Evolutionary conservation across 441 rosid genomes (phyloP), one percentile per base, ranked within the genome.

Genomic region (Jatropha podagrica): DNA sequence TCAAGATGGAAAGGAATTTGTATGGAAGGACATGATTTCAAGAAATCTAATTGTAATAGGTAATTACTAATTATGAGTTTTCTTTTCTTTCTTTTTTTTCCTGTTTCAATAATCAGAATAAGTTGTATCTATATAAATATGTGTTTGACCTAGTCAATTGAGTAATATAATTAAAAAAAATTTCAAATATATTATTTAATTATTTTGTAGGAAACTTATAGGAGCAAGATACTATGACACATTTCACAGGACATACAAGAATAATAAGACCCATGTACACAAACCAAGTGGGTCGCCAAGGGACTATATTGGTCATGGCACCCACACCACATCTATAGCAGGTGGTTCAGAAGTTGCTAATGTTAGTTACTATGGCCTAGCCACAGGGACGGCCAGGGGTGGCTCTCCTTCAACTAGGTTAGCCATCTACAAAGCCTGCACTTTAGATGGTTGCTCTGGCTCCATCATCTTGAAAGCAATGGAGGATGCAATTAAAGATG

Each of bases 1-100:
- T 78, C 85, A 64, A 86, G 88, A 80, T 93, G 98, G 98, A 89
- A 86, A 80, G 98, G 98, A 61, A 77, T 74, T 60, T 93, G 98
- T 82, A 91, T 91, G 94, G 92, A 82, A 65, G 89, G 84, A 61
- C 69, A 81, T 3, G 92, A 85, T 74, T 93, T 91, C 85, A 86
- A 84, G 63, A 85, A 73, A 79, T 79, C 88, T 71, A 79, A 77
- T 68, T 92, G 98, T 68, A 91, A 93, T 68, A 90, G 91, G 98
- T 91, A 64, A 79, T 38, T 37, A 11, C 54, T 91, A 64, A 79
- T 38, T 37, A 11, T 62, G 32, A 1, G 5, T 63, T 52, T 68
- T 74, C 15, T 63, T 52, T 68, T 74, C 15, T 18, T 49, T 40
- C 60, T 55, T 13, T 4, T 18, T 60, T 41, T n/a, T 4, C 26